These are phyloP conservation scores for Macrolepiota fuliginosa DNA, from an alignment of 768 basidiomycete genomes.

Conservation along the genomic window DNA sequence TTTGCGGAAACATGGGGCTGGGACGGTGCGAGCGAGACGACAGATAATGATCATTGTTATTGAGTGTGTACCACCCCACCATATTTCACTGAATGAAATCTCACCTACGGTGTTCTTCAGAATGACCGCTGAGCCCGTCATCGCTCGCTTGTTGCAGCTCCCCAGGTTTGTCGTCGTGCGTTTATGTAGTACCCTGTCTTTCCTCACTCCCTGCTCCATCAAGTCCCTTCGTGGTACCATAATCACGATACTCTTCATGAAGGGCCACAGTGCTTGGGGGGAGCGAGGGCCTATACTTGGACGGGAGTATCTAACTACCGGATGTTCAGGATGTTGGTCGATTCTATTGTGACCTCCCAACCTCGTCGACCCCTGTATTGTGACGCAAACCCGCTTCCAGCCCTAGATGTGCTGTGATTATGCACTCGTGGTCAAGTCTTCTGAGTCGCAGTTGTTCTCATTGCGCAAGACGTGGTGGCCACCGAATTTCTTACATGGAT, in stretches of 20 bases:
- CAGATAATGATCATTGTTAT: too few relatives aligned
- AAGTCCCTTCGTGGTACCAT: not conserved
- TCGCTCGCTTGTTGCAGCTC: conserved; percentile 56
- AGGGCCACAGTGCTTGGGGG: not conserved
- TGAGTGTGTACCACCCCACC: too few relatives aligned
- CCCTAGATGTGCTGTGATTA: conserved; percentile 85
- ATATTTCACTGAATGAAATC: too few relatives aligned
- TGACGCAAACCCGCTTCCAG: conserved; percentile 75
- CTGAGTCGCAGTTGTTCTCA: conserved; percentile 71
- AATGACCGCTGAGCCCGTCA: conserved; percentile 90
- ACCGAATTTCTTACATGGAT: too few relatives aligned
- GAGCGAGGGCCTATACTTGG: not conserved
- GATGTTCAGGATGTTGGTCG: conserved; percentile 76
- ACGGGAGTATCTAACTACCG: conserved; percentile 7
- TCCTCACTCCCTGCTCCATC: conserved; percentile 22
- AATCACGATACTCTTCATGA: not conserved
- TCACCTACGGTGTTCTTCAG: too few relatives aligned
- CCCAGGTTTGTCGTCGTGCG: conserved; percentile 69
- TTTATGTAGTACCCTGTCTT: conserved; percentile 81
- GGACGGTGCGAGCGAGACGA: too few relatives aligned
- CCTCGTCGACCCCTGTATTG: conserved; percentile 88
- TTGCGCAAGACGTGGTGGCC: conserved; percentile 60
- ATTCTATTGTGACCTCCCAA: conserved; percentile 87
- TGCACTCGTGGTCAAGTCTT: conserved; percentile 73
- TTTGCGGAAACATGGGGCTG: conserved; percentile 94